Evolutionary conservation across 2,329 filamentous ascomycete species (phyloP).

Genomic region (Cordyceps fumosorosea): DNA sequence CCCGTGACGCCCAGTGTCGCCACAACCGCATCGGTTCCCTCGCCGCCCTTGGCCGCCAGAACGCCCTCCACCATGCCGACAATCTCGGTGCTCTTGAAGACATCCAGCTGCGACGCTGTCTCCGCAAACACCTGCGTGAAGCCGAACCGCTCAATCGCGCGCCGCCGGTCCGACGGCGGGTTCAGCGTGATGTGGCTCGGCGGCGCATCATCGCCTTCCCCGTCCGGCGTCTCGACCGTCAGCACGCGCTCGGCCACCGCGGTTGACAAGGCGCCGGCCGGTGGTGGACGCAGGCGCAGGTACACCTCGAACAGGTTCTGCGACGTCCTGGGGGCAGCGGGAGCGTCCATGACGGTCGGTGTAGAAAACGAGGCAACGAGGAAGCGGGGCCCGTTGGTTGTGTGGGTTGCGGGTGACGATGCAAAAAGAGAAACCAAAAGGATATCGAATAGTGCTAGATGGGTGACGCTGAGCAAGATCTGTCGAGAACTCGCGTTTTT

Average conservation of each 20-base stretch:
- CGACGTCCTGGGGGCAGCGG: conserved; percentile 24
- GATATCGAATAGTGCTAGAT: not conserved
- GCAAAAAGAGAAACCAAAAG: not conserved
- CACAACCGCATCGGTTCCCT: conserved; percentile 81
- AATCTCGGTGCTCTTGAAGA: conserved; percentile 77
- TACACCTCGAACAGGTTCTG: conserved; percentile 82
- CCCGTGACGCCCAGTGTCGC: conserved; percentile 92
- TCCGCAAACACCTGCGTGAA: conserved; percentile 95
- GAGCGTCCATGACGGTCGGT: conserved; percentile 30
- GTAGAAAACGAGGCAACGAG: not conserved
- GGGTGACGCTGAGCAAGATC: not conserved
- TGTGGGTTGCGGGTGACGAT: not conserved
- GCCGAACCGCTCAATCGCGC: conserved; percentile 86
- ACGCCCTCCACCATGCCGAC: conserved; percentile 74
- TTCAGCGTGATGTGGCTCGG: conserved; percentile 70
- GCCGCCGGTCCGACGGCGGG: conserved; percentile 77
- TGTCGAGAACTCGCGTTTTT: not conserved
- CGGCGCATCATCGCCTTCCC: conserved; percentile 26
- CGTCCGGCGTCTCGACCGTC: conserved; percentile 58
- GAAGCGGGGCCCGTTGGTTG: not conserved
- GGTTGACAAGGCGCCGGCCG: conserved; percentile 27
- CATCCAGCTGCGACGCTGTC: conserved; percentile 71
- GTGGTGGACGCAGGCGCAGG: conserved; percentile 70
- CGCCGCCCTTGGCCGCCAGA: conserved; percentile 61
- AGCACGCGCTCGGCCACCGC: conserved; percentile 61